A percentile compares a stretch with the other conserved stretches of the same genome.
These are phyloP conservation scores for Ilex paraguariensis DNA, from an alignment of 305 asterid genomes.

Conservation along the genomic window DNA sequence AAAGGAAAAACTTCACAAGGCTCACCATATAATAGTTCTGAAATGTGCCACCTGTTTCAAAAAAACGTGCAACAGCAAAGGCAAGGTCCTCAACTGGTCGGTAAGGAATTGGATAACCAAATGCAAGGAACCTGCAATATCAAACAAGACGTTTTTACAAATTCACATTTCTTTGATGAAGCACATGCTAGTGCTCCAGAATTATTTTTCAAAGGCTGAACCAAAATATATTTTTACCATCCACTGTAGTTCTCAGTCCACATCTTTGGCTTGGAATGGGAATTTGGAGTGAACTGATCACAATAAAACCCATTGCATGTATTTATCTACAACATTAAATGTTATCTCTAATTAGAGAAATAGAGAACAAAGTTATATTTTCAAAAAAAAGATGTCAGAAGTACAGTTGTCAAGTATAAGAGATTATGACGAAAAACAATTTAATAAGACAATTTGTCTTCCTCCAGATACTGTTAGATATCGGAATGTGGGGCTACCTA, in stretches of 20 bases:
- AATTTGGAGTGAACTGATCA: constrained; percentile 66
- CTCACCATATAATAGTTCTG: constrained; percentile 89
- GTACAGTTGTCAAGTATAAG: no score
- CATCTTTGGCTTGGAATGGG: constrained; percentile 66
- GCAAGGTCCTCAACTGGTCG: constrained; percentile 87
- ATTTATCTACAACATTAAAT: constrained; percentile 58
- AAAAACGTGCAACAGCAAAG: constrained; percentile 81
- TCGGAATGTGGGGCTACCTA: no score
- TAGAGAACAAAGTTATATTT: not conserved
- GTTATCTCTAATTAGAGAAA: not conserved
- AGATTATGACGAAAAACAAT: no score
- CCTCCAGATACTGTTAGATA: no score
- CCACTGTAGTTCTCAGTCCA: constrained; percentile 90
- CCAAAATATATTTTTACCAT: constrained; percentile 38
- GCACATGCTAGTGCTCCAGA: not conserved
- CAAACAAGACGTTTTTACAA: constrained; percentile 8
- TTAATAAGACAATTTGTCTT: no score
- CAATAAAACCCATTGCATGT: constrained; percentile 85
- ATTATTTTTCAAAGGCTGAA: not conserved
- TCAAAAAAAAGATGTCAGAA: not conserved
- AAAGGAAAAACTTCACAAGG: constrained; percentile 7
- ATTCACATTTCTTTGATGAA: constrained; percentile 2
- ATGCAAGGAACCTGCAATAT: constrained; percentile 66
- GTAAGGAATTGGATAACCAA: constrained; percentile 74
- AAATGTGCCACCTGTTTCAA: constrained; percentile 79